Evolutionary conservation across 225 moss, liverwort and hornwort species (phyloP).

Genomic region (Sphagnum contortum): DNA sequence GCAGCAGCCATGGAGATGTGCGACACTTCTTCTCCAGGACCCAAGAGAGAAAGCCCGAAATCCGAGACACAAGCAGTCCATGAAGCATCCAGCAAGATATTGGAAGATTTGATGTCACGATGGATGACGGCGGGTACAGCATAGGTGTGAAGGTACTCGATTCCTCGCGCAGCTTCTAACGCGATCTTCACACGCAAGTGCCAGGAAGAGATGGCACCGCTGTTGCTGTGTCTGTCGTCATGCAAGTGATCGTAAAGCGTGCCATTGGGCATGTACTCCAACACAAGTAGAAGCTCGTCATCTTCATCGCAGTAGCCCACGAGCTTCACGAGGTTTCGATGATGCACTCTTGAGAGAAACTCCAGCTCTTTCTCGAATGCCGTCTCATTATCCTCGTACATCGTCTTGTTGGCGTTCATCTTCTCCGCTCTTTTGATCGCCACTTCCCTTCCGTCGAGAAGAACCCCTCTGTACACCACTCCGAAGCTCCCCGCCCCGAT

Average conservation of each 20-base stretch:
- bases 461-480: slow-evolving; percentile 14
- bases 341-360: slow-evolving; percentile 8
- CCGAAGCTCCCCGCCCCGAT: slow-evolving; percentile 19
- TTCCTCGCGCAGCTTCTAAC: slow-evolving; percentile 5
- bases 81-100: slow-evolving; percentile 2
- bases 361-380: slow-evolving; percentile 8
- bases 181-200: slow-evolving; percentile 4
- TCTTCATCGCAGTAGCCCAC: slow-evolving; percentile 9
- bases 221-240: not conserved
- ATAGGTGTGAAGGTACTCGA: slow-evolving; percentile 5
- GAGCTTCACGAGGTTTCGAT: slow-evolving; percentile 12
- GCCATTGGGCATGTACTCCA: slow-evolving; percentile 12
- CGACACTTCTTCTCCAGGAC: not conserved
- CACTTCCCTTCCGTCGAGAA: slow-evolving; percentile 18
- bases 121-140: slow-evolving; percentile 3
- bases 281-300: slow-evolving; percentile 1
- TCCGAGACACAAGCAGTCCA: slow-evolving; percentile 3
- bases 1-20: not conserved
- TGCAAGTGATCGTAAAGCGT: slow-evolving; percentile 12
- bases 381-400: slow-evolving; percentile 5
- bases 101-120: slow-evolving; percentile 6
- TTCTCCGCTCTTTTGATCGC: slow-evolving; percentile 20
- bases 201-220: slow-evolving; percentile 5
- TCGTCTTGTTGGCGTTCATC: slow-evolving; percentile 1
- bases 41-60: slow-evolving; percentile 6